These are phyloP conservation scores for Gypsophila paniculata DNA, from an alignment of 179 eudicot genomes.

Conservation along the genomic window DNA sequence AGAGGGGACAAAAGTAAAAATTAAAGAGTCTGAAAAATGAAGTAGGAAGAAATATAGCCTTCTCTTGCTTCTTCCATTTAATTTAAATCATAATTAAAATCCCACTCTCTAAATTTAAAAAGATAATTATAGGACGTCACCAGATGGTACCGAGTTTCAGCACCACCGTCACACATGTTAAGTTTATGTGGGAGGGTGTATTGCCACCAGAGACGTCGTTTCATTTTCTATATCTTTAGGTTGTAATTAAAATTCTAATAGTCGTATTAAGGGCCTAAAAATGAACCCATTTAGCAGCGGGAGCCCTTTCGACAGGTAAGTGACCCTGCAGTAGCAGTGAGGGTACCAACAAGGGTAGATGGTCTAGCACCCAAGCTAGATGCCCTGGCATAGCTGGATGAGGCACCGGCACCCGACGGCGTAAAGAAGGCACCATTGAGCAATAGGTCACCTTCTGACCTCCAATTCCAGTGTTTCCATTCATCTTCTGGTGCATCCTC, in stretches of 20 bases:
- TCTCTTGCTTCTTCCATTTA: constrained; percentile 17
- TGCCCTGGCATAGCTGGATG: constrained; percentile 60
- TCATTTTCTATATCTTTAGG: too few relatives aligned
- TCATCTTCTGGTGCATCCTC: constrained; percentile 54
- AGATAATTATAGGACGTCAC: too few relatives aligned
- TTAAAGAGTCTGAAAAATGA: background rate
- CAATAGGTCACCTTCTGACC: constrained; percentile 71
- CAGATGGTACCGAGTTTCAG: too few relatives aligned
- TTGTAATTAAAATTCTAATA: too few relatives aligned
- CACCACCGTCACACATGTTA: too few relatives aligned
- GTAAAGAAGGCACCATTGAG: constrained; percentile 71
- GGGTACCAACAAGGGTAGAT: constrained; percentile 42
- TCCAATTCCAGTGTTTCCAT: constrained; percentile 79
- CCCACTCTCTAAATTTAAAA: constrained; percentile 18
- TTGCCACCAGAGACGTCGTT: too few relatives aligned
- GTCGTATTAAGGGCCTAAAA: background rate
- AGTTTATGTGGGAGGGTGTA: too few relatives aligned
- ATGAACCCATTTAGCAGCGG: constrained; percentile 36
- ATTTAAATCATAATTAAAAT: constrained; percentile 13
- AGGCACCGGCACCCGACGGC: constrained; percentile 53
- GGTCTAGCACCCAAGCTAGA: constrained; percentile 68
- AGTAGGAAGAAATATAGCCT: constrained; percentile 17
- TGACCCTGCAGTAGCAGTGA: constrained; percentile 53
- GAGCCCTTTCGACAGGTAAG: constrained; percentile 54
- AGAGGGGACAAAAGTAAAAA: constrained; percentile 10